Evolutionary conservation across 139 green algal species (phyloP).

Genomic region (Chloropicon primus): DNA sequence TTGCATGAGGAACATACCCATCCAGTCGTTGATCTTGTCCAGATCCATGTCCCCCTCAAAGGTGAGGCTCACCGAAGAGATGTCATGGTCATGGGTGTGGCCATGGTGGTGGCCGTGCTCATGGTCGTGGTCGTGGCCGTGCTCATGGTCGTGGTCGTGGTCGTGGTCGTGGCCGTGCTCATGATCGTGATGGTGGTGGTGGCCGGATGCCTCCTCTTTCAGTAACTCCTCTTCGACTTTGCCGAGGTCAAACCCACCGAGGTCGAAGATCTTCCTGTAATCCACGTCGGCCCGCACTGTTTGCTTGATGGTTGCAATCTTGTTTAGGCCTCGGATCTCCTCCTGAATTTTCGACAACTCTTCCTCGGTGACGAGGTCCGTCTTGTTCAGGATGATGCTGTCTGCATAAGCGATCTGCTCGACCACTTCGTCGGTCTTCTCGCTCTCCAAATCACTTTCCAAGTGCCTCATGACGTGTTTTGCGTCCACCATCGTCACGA

Average conservation of each 20-base stretch:
- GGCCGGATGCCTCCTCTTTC: conserved; percentile 12
- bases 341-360: conserved; percentile 39
- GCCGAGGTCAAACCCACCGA: conserved; percentile 87
- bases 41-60: conserved; percentile 85
- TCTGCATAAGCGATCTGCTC: conserved; percentile 93
- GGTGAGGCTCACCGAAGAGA: conserved; percentile 51
- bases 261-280: conserved; percentile 78
- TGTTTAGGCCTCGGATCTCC: conserved; percentile 71
- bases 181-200: conserved; percentile 26
- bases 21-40: conserved; percentile 82
- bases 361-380: conserved; percentile 37
- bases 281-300: conserved; percentile 40
- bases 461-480: conserved; percentile 44
- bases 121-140: conserved; percentile 1
- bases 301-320: conserved; percentile 46
- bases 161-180: conserved; percentile 25
- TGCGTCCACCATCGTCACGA: conserved; percentile 65
- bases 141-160: conserved; percentile 26
- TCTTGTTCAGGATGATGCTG: conserved; percentile 91
- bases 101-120: conserved; percentile 1
- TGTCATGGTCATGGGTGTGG: neutral
- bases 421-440: conserved; percentile 76
- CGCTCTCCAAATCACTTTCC: conserved; percentile 28
- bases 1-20: conserved; percentile 71
- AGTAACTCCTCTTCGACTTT: conserved; percentile 61